Conservation (phyloP, 495 filamentous ascomycete genomes). For the Neurospora sp. region DNA sequence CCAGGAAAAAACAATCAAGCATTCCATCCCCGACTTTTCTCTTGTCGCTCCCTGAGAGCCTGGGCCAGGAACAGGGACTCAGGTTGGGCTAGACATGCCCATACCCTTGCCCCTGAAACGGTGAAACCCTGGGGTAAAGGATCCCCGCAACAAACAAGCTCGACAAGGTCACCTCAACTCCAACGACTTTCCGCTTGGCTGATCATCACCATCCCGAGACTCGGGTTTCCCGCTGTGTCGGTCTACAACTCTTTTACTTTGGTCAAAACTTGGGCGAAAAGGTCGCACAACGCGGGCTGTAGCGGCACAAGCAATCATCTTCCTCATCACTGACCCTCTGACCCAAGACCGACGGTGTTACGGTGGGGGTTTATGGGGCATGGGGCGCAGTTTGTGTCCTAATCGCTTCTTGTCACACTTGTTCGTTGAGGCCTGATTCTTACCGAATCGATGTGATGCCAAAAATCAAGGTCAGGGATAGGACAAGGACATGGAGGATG, state of each 20-base stretch:
- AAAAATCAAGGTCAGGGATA: neutral
- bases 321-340: neutral
- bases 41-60: neutral
- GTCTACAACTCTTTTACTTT: neutral
- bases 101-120: neutral
- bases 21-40: neutral
- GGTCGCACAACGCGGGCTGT: neutral
- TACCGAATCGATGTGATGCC: neutral
- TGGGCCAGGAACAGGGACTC: neutral
- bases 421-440: neutral
- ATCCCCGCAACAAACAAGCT: neutral
- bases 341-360: neutral
- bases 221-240: neutral
- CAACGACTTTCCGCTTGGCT: neutral
- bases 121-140: neutral
- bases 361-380: neutral
- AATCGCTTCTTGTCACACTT: neutral
- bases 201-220: neutral
- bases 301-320: neutral
- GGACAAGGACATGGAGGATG: neutral
- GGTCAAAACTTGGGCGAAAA: neutral
- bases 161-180: neutral
- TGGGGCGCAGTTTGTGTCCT: neutral
- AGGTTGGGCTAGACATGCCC: neutral
- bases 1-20: neutral